A percentile compares a stretch with the other conserved stretches of the same genome.
Conservation (phyloP, 1,139 yeast species). For the Candida sp. region DNA sequence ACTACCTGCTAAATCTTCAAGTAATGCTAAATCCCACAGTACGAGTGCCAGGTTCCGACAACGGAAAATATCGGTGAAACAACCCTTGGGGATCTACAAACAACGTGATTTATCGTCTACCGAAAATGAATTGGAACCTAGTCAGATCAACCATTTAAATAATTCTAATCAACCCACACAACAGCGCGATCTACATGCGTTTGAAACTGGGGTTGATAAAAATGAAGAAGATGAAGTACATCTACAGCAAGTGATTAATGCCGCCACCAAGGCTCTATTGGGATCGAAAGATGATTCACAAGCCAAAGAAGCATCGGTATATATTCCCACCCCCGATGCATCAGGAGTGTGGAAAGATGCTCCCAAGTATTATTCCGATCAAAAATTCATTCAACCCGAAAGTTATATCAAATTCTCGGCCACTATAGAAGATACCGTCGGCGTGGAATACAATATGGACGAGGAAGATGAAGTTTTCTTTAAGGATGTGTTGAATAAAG, state of each 20-base stretch:
- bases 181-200: constrained; percentile 83
- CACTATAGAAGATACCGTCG: constrained; percentile 91
- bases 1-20: constrained; percentile 25
- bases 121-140: constrained; percentile 52
- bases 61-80: constrained; percentile 88
- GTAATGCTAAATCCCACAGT: constrained; percentile 32
- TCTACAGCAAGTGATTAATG: constrained; percentile 84
- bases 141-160: constrained; percentile 42
- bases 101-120: constrained; percentile 79
- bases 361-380: constrained; percentile 61
- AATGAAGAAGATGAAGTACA: constrained; percentile 98
- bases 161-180: constrained; percentile 43
- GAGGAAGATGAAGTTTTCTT: constrained; percentile 63
- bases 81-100: constrained; percentile 74
- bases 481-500: constrained; percentile 26
- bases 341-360: constrained; percentile 81
- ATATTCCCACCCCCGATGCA: constrained; percentile 98
- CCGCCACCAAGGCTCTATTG: constrained; percentile 61
- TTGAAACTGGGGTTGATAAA: constrained; percentile 98
- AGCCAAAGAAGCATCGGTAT: constrained; percentile 43
- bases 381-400: constrained; percentile 65
- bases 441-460: constrained; percentile 87
- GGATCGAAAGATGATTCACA: constrained; percentile 21
- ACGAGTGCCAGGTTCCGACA: constrained; percentile 80
- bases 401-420: constrained; percentile 87